Evolutionary conservation across 495 filamentous ascomycete species (phyloP), one percentile per base, ranked within the genome.

Genomic region (Tuber calosporum): DNA sequence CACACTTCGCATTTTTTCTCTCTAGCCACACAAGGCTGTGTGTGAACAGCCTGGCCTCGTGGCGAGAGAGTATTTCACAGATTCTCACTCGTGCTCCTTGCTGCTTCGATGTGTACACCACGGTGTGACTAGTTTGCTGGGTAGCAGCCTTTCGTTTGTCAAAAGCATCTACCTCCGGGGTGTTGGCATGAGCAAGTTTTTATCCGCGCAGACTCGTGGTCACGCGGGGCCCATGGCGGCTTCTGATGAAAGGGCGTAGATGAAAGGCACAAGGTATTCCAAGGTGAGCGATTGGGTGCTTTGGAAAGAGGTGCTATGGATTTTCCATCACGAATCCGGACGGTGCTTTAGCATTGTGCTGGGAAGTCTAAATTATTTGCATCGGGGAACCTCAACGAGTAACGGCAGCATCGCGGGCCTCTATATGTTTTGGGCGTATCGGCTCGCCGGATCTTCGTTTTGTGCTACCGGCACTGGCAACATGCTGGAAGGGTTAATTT

Each of bases 21-120:
- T 62, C 53, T 62, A 62, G 53, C 53, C 53, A 62, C 53, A 62
- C 53, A 62, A 34, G 26, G 53, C 53, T 62, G 26, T 34, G 53
- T 30, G 53, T 26, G 26, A 15, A 58, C 8, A 58, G 4, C 53
- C 26, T 34, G 13, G 53, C 53, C 53, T 34, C 4, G 3, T 30
- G 26, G 53, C 26, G 6, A 4, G 1, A 34, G 30, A 34, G 9
- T 6, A 62, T 34, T 34, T 62, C 53, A 62, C 26, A 62, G 53
- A 62, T 62, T 62, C 53, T 62, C 53, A 62, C 53, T 62, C 53
- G 53, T 62, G 13, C 53, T 1, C 48, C 53, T 17, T 34, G 26
- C 26, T 62, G 53, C 13, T 62, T 6, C 11, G 26, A 62, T 62
- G 26, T 62, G 53, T 15, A 15, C 13, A 62, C 26, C 13, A 5